Evolutionary conservation across 805 yeast genomes (phyloP), one percentile per base, ranked within the genome.

Genomic region (Saccharomycopsis malanga): DNA sequence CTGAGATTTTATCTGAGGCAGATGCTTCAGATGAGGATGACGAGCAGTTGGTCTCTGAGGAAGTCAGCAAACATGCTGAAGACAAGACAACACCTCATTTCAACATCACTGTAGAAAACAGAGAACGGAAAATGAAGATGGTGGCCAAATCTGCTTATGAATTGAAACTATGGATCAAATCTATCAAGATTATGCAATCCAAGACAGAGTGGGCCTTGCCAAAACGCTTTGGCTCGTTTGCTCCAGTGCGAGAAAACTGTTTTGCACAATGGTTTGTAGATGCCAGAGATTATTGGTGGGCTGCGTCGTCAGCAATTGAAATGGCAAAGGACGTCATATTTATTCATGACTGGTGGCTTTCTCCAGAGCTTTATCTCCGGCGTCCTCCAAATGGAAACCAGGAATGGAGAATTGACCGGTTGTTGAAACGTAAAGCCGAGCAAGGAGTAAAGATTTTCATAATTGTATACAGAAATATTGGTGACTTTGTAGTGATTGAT

Each of bases 261-360:
- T 85, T 77, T 66, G 96, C 96, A 10, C 96, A 93, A 61, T 91
- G 95, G 93, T 81, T 93, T 67, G 98, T 93, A 3, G 99, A 93
- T 65, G 95, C 84, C 3, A 73, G 99, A 58, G 99, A 93, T 63
- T 86, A 93, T 62, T 83, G 87, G 68, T 93, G 98, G 97, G 94
- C 97, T 1, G 80, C 88, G 2, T 84, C 95, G 25, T 80, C 88
- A 9, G 98, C 98, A 0, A 69, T 93, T 46, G 87, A 84, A 55
- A 82, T 86, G 85, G 98, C 98, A 0, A 80, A 81, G 55, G 98
- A 93, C 68, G 91, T 84, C 1, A 83, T 93, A 29, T 93, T 81
- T 61, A 87, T 93, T 42, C 97, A 93, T 59, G 99, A 91, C 59
- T 93, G 99, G 99, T 93, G 98, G 98, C 70, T 93, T 22, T 77